These are phyloP conservation scores for Penicillium thymicola DNA, from an alignment of 2,329 filamentous ascomycete genomes.

Conservation along the genomic window DNA sequence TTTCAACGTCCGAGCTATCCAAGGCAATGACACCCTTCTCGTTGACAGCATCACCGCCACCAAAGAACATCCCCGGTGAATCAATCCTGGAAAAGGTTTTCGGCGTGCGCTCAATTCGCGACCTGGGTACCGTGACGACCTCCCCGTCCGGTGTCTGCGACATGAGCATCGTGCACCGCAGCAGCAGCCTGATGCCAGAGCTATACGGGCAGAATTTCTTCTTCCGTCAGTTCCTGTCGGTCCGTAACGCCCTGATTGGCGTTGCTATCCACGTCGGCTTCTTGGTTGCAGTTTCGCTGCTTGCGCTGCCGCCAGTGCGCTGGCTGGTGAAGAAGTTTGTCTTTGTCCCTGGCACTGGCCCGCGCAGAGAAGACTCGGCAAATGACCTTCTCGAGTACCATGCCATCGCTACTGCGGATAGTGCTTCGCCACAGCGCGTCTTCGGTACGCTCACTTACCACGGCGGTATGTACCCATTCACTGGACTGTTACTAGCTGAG, in stretches of 20 bases:
- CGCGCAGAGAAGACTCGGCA: slow-evolving; percentile 41
- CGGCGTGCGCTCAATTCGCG: slow-evolving; percentile 53
- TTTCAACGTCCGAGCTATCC: slow-evolving; percentile 46
- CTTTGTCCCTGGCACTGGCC: slow-evolving; percentile 52
- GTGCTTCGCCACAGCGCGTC: slow-evolving; percentile 34
- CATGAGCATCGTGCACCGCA: slow-evolving; percentile 57
- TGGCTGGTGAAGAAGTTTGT: slow-evolving; percentile 49
- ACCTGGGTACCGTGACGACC: slow-evolving; percentile 58
- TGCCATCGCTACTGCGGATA: slow-evolving; percentile 45
- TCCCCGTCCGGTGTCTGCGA: slow-evolving; percentile 54
- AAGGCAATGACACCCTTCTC: slow-evolving; percentile 51
- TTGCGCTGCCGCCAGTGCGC: slow-evolving; percentile 53
- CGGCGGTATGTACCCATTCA: slow-evolving; percentile 45
- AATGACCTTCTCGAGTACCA: slow-evolving; percentile 44
- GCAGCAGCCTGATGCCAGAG: slow-evolving; percentile 56
- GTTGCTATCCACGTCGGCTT: slow-evolving; percentile 50
- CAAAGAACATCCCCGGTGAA: slow-evolving; percentile 31
- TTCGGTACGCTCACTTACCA: slow-evolving; percentile 43
- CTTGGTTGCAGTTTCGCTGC: slow-evolving; percentile 43
- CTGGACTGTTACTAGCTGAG: slow-evolving; percentile 44
- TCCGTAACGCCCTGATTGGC: slow-evolving; percentile 49
- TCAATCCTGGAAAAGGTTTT: slow-evolving; percentile 36
- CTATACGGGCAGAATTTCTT: slow-evolving; percentile 58
- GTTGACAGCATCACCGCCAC: slow-evolving; percentile 45
- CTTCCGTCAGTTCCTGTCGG: slow-evolving; percentile 56